Evolutionary conservation across 208 protist genomes (phyloP), one percentile per base, ranked within the genome.

Genomic region (Leishmania lainsoni): DNA sequence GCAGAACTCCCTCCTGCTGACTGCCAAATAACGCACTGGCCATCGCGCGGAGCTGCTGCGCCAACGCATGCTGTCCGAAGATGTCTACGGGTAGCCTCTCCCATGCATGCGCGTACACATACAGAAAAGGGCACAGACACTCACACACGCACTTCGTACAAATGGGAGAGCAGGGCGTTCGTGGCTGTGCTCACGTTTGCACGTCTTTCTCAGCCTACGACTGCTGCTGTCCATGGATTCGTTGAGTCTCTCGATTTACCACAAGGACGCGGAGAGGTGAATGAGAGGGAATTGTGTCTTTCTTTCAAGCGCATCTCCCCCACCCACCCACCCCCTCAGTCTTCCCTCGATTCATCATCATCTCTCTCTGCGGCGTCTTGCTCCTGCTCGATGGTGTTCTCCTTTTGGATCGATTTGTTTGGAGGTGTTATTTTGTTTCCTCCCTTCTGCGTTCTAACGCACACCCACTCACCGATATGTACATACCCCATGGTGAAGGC

Each of bases 21-120:
- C 80, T 1, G 63, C 80, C 8, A 68, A 75, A 14, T 68, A 79
- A 69, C 80, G 80, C 17, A 51, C 71, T 32, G 75, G 75, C 26
- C 75, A 65, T 39, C 80, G 80, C 12, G 66, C 75, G 26, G 75
- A 66, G 2, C 29, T 84, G 65, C 75, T 84, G 65, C 80, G 80
- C 68, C 54, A 56, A 12, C 74, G 80, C 42, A 80, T 75, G 8
- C 56, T 80, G 54, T 84, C 80, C 5, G 71, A 84, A 42, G 80
- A 84, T 2, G 45, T 84, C 22, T 84, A 84, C 49, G 71, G 80
- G 16, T 14, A 32, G 17, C 75, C 75, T 16, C 42, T 71, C 12
- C 54, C 80, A n/a, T 84, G 80, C 48, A 35, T 32, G 22, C 78
- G 48, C 72, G 68, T 9, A 16, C 9, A 29, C 42, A 0, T 22